A percentile compares a stretch with the other conserved stretches of the same genome.
Evolutionary conservation across 2,329 filamentous ascomycete species (phyloP).

Genomic region (Parascedosporium putredinis): DNA sequence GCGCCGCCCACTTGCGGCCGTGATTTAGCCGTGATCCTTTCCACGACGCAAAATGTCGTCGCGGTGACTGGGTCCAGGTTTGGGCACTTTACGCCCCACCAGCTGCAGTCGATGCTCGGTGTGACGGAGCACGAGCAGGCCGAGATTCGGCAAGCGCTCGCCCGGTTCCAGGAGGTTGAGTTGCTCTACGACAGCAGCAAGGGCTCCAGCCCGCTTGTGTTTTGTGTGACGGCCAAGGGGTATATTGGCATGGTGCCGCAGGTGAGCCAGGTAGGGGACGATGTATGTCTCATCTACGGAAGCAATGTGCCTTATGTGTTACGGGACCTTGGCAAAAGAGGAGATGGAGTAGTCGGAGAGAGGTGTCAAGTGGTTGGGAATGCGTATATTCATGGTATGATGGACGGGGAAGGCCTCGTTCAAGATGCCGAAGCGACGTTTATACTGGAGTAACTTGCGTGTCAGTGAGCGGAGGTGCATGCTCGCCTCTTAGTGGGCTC

Average conservation of each 20-base stretch:
- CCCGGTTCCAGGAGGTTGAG: not conserved
- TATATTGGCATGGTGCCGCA: slow-evolving; percentile 1
- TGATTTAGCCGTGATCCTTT: not conserved
- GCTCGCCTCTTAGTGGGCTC: too few species aligned
- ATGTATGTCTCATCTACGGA: slow-evolving; percentile 2
- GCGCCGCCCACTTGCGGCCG: not conserved
- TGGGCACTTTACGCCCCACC: not conserved
- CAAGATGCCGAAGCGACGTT: too few species aligned
- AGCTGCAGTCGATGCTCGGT: not conserved
- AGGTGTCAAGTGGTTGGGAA: not conserved
- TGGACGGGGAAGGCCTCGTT: slow-evolving; percentile 6
- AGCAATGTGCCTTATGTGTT: slow-evolving; percentile 4
- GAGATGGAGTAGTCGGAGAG: not conserved
- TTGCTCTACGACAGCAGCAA: not conserved
- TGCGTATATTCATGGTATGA: slow-evolving; percentile 6
- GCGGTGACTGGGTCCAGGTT: not conserved
- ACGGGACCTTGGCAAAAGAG: not conserved
- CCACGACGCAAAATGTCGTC: not conserved
- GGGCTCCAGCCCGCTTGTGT: not conserved
- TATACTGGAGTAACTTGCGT: too few species aligned
- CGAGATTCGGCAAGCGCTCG: not conserved
- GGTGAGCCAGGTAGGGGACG: not conserved
- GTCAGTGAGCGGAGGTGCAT: too few species aligned
- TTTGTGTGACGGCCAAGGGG: not conserved
- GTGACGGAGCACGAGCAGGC: not conserved